Evolutionary conservation across 2,329 filamentous ascomycete genomes (phyloP).

Genomic region (Verticillium nubilum): DNA sequence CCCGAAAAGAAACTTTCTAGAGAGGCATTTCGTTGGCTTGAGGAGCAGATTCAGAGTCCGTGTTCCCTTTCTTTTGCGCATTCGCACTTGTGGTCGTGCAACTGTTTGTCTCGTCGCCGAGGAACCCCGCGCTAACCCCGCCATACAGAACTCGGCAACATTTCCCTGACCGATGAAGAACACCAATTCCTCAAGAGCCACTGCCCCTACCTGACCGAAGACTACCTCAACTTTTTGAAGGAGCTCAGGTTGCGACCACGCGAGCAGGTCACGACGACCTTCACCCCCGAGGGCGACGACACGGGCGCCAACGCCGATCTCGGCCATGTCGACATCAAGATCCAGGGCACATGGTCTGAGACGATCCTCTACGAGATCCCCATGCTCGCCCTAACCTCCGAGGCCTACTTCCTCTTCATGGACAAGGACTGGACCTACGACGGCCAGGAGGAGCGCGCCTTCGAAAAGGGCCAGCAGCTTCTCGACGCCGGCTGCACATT

Average conservation of each 20-base stretch:
- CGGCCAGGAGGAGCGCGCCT: constrained; percentile 80
- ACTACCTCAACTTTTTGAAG: constrained; percentile 77
- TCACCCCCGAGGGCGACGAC: constrained; percentile 49
- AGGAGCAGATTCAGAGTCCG: constrained; percentile 74
- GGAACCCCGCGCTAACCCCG: background rate
- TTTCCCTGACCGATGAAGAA: constrained; percentile 75
- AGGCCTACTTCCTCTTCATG: constrained; percentile 96
- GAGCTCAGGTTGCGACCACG: constrained; percentile 76
- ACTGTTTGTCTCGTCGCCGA: background rate
- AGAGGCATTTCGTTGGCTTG: constrained; percentile 78
- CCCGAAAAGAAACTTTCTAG: constrained; percentile 87
- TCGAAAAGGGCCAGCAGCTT: constrained; percentile 70
- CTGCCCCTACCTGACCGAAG: constrained; percentile 72
- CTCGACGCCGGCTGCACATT: constrained; percentile 80
- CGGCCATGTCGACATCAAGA: constrained; percentile 71
- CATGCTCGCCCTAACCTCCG: constrained; percentile 82
- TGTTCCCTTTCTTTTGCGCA: background rate
- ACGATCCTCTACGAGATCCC: constrained; percentile 98
- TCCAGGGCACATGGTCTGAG: constrained; percentile 83
- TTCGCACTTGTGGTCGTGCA: background rate
- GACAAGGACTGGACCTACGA: constrained; percentile 89
- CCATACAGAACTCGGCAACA: constrained; percentile 67
- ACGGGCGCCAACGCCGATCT: constrained; percentile 59
- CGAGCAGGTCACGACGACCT: constrained; percentile 71
- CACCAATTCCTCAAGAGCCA: constrained; percentile 69